Conservation (phyloP, 2,329 filamentous ascomycete genomes). For the Penicillium sp. region DNA sequence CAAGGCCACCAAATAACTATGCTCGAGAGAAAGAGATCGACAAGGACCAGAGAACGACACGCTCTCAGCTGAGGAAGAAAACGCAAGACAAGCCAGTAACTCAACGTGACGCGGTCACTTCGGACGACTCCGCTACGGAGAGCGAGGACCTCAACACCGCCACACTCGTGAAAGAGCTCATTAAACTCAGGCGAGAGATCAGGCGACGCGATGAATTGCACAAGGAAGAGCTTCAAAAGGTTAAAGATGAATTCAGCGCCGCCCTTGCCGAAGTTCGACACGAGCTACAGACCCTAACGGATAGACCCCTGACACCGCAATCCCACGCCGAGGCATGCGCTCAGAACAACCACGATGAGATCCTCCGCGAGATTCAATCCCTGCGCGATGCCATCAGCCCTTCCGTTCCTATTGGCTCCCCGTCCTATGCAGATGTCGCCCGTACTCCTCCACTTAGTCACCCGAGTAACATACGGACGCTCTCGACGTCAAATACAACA, state of each 20-base stretch:
- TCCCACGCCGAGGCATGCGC: slow-evolving; percentile 13
- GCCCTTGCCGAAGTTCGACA: too few relatives aligned
- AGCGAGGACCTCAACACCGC: slow-evolving; percentile 16
- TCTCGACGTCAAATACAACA: slow-evolving; percentile 23
- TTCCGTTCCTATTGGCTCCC: slow-evolving; percentile 9
- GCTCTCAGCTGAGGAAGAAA: slow-evolving; percentile 23
- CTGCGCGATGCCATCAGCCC: slow-evolving; percentile 19
- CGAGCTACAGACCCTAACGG: slow-evolving; percentile 18
- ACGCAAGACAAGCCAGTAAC: slow-evolving; percentile 15
- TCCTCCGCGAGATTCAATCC: slow-evolving; percentile 29
- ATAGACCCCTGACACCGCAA: slow-evolving; percentile 22
- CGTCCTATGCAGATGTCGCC: slow-evolving; percentile 27
- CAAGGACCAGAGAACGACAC: slow-evolving; percentile 21
- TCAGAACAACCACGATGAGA: slow-evolving; percentile 23
- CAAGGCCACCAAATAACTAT: slow-evolving; percentile 24
- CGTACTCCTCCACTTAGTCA: slow-evolving; percentile 21
- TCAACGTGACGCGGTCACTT: slow-evolving; percentile 22
- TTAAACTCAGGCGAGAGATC: slow-evolving; percentile 22
- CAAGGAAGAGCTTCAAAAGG: too few relatives aligned
- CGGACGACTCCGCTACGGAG: slow-evolving; percentile 20
- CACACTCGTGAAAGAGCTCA: slow-evolving; percentile 22
- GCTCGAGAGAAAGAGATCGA: slow-evolving; percentile 26
- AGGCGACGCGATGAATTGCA: too few relatives aligned
- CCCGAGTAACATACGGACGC: slow-evolving; percentile 27
- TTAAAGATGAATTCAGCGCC: too few relatives aligned